Evolutionary conservation across 2,329 filamentous ascomycete genomes (phyloP), one percentile per base, ranked within the genome.

Genomic region (Microascus cirrosus): DNA sequence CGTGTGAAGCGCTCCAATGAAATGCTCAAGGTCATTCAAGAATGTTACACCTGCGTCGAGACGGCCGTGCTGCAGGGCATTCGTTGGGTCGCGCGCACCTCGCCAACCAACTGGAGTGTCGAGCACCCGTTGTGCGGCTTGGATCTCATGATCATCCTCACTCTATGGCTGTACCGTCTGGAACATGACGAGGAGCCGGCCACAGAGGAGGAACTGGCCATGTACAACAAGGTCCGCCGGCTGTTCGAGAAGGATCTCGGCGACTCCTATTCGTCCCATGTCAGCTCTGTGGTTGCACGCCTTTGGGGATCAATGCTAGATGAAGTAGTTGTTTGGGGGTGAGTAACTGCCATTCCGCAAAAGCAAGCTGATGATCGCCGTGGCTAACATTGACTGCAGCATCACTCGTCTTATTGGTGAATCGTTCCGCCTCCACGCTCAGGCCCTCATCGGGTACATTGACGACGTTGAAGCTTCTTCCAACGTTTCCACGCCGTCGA

Each of bases 251-350:
- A 95, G 68, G 92, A 97, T 68, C 84, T 89, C 57, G 54, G 59
- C 13, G 87, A 93, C 60, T 79, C 84, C 25, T 90, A 90, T 70
- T 87, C 86, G 62, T 80, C 85, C 56, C 92, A 95, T 70, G 78
- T 99, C 64, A 96, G 93, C 77, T 94, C 92, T n/a, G 90, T 90
- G 56, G 93, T 99, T 51, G 92, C 93, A 62, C 85, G 90, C 66
- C 84, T 97, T 53, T 99, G 94, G 94, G 94, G 93, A 66, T 93
- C 90, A 62, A 96, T 97, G 87, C 85, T 97, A 63, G 94, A 97
- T 69, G 94, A 96, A 74, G 94, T 97, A 62, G 93, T 97, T 65
- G 94, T 99, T 61, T 97, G 94, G 94, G 94, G 94, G 91, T 96
- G 86, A 84, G 91, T 88, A 54, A 57, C 42, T 53, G 34, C 24